Percentiles rank a stretch among this genome's conserved stretches.
Conservation (phyloP, 192 early-diverging fungal species). For the Funneliformis mosseae region DNA sequence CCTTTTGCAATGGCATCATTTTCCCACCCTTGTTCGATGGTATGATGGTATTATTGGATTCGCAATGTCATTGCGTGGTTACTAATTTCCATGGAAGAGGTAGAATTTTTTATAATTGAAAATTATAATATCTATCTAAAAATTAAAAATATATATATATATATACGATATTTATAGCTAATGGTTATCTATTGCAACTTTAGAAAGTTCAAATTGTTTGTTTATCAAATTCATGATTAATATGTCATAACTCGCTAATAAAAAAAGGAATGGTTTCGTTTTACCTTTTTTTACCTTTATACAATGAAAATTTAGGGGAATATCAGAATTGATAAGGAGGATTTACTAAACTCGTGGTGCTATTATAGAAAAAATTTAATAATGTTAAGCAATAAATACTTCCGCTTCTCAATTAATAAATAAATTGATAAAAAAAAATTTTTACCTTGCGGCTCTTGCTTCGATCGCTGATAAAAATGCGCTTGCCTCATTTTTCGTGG, state of each 20-base stretch:
- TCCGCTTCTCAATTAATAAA: background rate
- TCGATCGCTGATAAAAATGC: slow-evolving; percentile 25
- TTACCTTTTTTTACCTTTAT: background rate
- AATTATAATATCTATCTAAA: no score
- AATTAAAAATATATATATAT: no score
- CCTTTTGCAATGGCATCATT: no score
- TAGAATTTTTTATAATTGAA: no score
- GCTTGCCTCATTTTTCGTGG: background rate
- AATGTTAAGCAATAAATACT: background rate
- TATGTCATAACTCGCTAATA: background rate
- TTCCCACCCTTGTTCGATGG: no score
- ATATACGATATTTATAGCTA: no score
- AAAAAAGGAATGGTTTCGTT: background rate
- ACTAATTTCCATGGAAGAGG: no score
- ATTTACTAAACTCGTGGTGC: slow-evolving; percentile 20
- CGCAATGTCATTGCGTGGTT: no score
- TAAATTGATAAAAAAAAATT: background rate
- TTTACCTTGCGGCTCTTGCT: slow-evolving; percentile 7
- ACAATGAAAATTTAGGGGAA: no score
- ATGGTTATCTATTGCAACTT: no score
- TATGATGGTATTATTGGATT: no score
- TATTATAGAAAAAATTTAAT: background rate
- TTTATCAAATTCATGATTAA: background rate
- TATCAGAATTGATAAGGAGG: slow-evolving; percentile 13
- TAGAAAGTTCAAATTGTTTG: no score